Conservation (phyloP, 1,284 basidiomycete genomes). For the Ganoderma lingzhi region DNA sequence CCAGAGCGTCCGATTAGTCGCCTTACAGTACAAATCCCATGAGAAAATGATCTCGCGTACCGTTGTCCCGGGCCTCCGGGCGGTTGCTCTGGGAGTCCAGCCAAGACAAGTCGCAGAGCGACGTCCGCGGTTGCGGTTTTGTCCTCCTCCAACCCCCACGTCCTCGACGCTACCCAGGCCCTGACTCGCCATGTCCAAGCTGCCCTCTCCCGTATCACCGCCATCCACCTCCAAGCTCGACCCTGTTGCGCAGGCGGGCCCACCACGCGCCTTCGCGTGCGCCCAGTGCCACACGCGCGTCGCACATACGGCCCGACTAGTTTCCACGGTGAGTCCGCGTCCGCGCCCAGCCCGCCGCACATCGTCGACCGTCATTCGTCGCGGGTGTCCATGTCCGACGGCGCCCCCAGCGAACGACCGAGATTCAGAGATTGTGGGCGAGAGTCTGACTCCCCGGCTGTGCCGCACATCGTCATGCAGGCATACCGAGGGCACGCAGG, state of each 20-base stretch:
- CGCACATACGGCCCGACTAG: constrained; percentile 27
- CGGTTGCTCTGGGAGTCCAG: constrained; percentile 3
- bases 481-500: constrained; percentile 42
- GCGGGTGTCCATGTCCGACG: neutral
- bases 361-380: neutral
- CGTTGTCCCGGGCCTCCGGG: constrained; percentile 24
- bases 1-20: neutral
- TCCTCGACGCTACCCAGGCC: constrained; percentile 9
- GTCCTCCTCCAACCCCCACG: constrained; percentile 19
- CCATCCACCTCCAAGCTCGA: constrained; percentile 12
- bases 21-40: constrained; percentile 18
- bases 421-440: neutral
- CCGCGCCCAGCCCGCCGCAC: neutral
- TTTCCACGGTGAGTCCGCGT: constrained; percentile 29
- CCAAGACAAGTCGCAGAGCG: constrained; percentile 15
- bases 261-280: constrained; percentile 27
- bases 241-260: constrained; percentile 17
- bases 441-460: constrained; percentile 1
- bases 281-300: constrained; percentile 26
- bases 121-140: constrained; percentile 15
- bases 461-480: constrained; percentile 13
- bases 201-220: constrained; percentile 8
- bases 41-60: constrained; percentile 31
- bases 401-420: neutral
- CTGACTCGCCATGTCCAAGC: constrained; percentile 14